Conservation (phyloP, 345 rosid genomes). For the Psidium friedrichsthalianum region DNA sequence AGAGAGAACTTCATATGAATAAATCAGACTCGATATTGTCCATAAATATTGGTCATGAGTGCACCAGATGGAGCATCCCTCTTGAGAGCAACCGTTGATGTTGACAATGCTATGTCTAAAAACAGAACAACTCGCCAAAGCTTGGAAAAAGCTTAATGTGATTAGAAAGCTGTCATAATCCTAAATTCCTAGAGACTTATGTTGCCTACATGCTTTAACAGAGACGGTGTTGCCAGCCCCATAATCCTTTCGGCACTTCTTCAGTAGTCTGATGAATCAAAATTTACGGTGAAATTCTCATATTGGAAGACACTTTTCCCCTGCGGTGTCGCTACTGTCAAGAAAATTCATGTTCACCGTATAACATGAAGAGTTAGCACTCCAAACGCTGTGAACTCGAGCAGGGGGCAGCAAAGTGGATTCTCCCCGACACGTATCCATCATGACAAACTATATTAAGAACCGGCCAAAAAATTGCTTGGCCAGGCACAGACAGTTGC, state of each 20-base stretch:
- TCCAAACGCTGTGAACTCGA: neutral
- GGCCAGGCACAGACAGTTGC: neutral
- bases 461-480: neutral
- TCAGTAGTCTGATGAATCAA: neutral
- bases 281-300: neutral
- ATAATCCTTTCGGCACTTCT: neutral
- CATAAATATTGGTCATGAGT: neutral
- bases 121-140: neutral
- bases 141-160: neutral
- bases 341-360: neutral
- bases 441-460: rapidly evolving
- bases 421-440: neutral
- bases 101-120: neutral
- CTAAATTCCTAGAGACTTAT: neutral
- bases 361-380: neutral
- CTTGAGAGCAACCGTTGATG: neutral
- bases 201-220: neutral
- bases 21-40: neutral
- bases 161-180: neutral
- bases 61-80: neutral
- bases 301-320: neutral
- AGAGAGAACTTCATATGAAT: no score
- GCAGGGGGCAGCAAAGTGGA: neutral
- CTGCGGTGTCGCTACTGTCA: neutral
- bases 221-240: neutral